Base-by-base conservation (phyloP, 2,329 filamentous ascomycete genomes). In the Aspergillus sp. region DNA sequence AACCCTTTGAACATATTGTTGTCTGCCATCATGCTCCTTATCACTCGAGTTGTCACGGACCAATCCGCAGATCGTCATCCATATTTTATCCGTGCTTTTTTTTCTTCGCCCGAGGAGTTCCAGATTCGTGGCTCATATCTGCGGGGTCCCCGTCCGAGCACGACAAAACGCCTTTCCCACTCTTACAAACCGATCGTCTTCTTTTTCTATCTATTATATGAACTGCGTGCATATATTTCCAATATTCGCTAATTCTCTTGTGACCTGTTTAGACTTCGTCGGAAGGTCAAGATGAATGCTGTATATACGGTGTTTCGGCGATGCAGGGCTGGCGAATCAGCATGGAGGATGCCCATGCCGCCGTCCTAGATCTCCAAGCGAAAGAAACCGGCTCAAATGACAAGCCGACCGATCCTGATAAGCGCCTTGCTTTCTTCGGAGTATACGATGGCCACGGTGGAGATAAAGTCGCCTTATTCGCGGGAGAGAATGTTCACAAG, bases 321-420 rank as follows among this genome's bases (percentile, higher is more conserved):
- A 99, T 99, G 95, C 95, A 99, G 80, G 95, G 95, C 82, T 99
- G 95, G 95, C 90, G 95, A 80, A 98, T 99, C 80, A 96, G 91
- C 82, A 99, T 99, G 95, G 95, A 99, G 77, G 95, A 99, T 75
- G 88, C 95, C 63, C 95, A 99, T 80, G 91, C 90, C 61, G 85
- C 90, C 56, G 81, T 98, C 52, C 89, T 99, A 73, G 91, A 98
- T 77, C 86, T 98, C 66, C 86, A 95, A 70, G 81, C 86, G 60
- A 80, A 82, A 61, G 79, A 79, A 67, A 64, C 59, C 19, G 77
- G 77, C 37, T 74, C 81, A 61, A 80, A 83, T 47, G 76, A 79
- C 63, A 77, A 80, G 67, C 83, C 88, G 67, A 86, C 86, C 55
- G 82, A 85, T 51, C 83, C 88, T 68, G 81, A 87, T 68, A 86